Conservation (phyloP, 768 basidiomycete genomes). For the Podaxis sp. region DNA sequence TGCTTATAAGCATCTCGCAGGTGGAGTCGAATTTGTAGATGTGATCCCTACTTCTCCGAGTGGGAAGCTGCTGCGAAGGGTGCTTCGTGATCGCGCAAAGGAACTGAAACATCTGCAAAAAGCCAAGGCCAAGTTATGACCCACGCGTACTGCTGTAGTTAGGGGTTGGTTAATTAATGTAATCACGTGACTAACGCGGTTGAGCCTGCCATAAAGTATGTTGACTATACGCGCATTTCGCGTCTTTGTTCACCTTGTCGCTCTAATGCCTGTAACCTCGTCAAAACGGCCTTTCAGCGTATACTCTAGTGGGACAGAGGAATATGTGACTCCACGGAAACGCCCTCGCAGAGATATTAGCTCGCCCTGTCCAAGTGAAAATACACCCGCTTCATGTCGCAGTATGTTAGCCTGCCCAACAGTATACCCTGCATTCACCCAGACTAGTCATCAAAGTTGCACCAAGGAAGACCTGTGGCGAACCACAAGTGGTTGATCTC, state of each 20-base stretch:
- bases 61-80: constrained; percentile 52
- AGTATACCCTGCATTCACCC: not conserved
- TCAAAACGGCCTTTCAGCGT: constrained; percentile 9
- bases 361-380: constrained; percentile 30
- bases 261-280: constrained; percentile 12
- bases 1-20: constrained; percentile 57
- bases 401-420: not conserved
- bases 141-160: not conserved
- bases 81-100: constrained; percentile 51
- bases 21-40: constrained; percentile 57
- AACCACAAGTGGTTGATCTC: not conserved
- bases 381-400: constrained; percentile 1
- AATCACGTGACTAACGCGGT: constrained; percentile 24
- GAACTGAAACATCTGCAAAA: constrained; percentile 8
- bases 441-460: not conserved
- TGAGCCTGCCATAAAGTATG: constrained; percentile 26
- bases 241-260: not conserved
- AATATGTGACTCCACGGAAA: constrained; percentile 1
- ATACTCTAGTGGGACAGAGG: constrained; percentile 11
- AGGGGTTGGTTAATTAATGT: not conserved
- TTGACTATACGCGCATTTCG: not conserved
- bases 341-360: not conserved
- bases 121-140: constrained; percentile 25
- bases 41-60: constrained; percentile 64
- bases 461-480: not conserved